These are phyloP conservation scores for Mycena indigotica DNA, from an alignment of 768 basidiomycete genomes.

Conservation along the genomic window DNA sequence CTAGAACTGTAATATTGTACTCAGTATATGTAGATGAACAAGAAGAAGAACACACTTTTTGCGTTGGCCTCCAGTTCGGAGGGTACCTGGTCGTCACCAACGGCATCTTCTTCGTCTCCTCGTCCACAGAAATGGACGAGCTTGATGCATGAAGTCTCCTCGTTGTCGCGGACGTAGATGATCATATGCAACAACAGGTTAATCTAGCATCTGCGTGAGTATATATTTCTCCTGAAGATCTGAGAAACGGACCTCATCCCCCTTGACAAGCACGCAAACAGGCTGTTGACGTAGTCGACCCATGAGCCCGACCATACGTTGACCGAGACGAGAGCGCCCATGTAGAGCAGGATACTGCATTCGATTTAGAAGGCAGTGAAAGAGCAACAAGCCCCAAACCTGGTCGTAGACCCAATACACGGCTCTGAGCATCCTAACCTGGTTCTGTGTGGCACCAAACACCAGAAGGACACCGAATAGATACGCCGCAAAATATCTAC, in stretches of 20 bases:
- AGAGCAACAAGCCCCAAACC: neutral
- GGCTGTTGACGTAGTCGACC: conserved; percentile 50
- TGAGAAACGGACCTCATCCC: conserved; percentile 46
- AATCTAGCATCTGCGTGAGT: no score
- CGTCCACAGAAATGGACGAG: conserved; percentile 61
- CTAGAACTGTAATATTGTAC: conserved; percentile 30
- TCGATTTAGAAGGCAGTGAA: neutral
- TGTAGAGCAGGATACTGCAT: conserved; percentile 53
- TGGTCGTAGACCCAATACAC: conserved; percentile 63
- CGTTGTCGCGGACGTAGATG: conserved; percentile 65
- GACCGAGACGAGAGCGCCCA: conserved; percentile 41
- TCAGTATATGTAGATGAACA: no score
- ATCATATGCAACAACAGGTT: conserved; percentile 65
- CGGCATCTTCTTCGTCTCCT: conserved; percentile 39
- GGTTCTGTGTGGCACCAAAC: conserved; percentile 56
- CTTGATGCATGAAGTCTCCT: conserved; percentile 70
- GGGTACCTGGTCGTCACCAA: conserved; percentile 41
- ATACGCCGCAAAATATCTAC: conserved; percentile 66
- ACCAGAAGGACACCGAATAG: conserved; percentile 49
- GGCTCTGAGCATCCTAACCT: conserved; percentile 53
- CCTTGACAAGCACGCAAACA: conserved; percentile 62
- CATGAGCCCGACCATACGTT: conserved; percentile 47
- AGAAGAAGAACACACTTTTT: conserved; percentile 55
- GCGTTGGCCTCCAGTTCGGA: conserved; percentile 75
- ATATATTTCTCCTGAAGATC: no score